Evolutionary conservation across 2,329 filamentous ascomycete genomes (phyloP).

Genomic region (Stagonosporopsis vannaccii): DNA sequence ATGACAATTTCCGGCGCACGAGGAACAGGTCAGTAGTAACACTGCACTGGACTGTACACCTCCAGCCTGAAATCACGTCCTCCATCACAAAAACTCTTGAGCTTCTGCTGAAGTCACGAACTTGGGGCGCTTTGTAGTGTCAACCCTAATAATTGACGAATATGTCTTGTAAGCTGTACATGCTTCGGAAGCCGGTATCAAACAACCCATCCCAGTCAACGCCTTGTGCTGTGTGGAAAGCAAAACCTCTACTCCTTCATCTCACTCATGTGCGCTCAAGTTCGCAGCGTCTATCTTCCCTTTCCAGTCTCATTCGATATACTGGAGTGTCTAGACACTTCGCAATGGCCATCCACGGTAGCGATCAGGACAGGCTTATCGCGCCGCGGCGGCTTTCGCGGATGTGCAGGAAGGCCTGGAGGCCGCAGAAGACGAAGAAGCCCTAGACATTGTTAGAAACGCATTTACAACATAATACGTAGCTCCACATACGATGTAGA

Average conservation of each 20-base stretch:
- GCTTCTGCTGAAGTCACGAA: neutral
- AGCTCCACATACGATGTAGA: slow-evolving; percentile 77
- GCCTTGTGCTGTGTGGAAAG: slow-evolving; percentile 29
- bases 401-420: slow-evolving; percentile 86
- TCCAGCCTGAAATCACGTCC: neutral
- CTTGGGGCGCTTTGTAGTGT: neutral
- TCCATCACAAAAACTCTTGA: neutral
- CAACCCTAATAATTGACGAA: neutral
- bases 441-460: slow-evolving; percentile 54
- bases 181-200: slow-evolving; percentile 12
- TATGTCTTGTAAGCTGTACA: slow-evolving; percentile 11
- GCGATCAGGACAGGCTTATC: slow-evolving; percentile 71
- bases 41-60: neutral
- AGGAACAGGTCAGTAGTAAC: neutral
- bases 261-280: neutral
- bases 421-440: slow-evolving; percentile 90
- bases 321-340: neutral
- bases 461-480: neutral
- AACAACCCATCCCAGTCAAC: slow-evolving; percentile 22
- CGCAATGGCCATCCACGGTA: neutral
- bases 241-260: slow-evolving; percentile 7
- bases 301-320: neutral
- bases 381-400: slow-evolving; percentile 83
- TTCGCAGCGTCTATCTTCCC: neutral
- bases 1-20: neutral